Evolutionary conservation across 352 stramenopile genomes (phyloP), one percentile per base, ranked within the genome.

Genomic region (Poterioochromonas sp.): DNA sequence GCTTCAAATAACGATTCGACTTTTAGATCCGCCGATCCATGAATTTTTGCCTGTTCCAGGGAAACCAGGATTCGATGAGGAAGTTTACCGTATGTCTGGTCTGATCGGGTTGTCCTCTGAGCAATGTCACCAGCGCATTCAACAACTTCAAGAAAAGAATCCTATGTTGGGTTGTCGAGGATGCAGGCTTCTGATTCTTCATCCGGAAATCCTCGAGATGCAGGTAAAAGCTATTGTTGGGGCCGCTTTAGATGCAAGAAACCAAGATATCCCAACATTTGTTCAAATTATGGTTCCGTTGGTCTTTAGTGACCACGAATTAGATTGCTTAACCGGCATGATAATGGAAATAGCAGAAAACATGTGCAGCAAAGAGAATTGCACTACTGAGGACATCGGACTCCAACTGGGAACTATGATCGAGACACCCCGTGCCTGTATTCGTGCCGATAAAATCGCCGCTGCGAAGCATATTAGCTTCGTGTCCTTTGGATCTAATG

Each of bases 401-500:
- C 11, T 63, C n/a, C 11, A 18, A 37, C 15, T 76, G 11, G 69
- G 69, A 15, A 29, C 15, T 12, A 63, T 58, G 43, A 65, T 76
- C 37, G 43, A 64, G 26, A 35, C 32, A 15, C 71, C 71, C 1
- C 8, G 71, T 39, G 71, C 71, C 5, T 78, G 71, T 53, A 37
- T 78, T 5, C 44, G 71, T 37, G 41, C 71, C 18, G 47, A 78
- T 53, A 2, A 18, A 5, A 78, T 78, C 26, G 71, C 47, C 71
- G 39, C 2, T 22, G 39, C 12, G 1, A 1, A 35, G 0, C 26
- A 78, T n/a, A 79, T 81, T n/a, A 83, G 88, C 26, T 92, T 91
- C 82, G 89, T 91, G 80, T 89, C 83, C 22, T 91, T 87, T 71
- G 88, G 87, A 39, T 89, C 84, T 20, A 92, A 91, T 76, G 86